Evolutionary conservation across 2,329 filamentous ascomycete species (phyloP).

Genomic region (Sclerotinia minor): DNA sequence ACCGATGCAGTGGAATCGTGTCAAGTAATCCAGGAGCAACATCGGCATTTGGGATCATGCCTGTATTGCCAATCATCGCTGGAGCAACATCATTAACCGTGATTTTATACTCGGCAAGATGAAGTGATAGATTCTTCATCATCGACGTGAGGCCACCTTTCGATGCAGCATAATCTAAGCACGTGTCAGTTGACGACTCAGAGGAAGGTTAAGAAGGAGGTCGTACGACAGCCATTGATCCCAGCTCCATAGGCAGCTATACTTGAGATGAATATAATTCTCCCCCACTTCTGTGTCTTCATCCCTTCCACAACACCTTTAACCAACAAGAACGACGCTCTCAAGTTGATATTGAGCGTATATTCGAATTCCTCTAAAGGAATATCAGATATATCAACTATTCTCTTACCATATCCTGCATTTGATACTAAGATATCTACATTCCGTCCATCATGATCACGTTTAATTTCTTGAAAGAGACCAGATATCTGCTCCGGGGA

Average conservation of each 20-base stretch:
- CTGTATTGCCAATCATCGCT: conserved; percentile 48
- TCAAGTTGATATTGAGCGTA: conserved; percentile 36
- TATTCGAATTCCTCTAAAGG: conserved; percentile 37
- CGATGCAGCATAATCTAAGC: conserved; percentile 38
- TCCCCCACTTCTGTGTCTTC: conserved; percentile 46
- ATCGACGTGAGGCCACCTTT: conserved; percentile 50
- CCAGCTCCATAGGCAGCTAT: conserved; percentile 36
- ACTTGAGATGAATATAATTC: conserved; percentile 35
- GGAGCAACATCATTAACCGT: conserved; percentile 52
- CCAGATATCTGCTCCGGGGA: conserved; percentile 53
- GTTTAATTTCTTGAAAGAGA: conserved; percentile 56
- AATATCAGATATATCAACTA: conserved; percentile 42
- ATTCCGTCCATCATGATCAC: conserved; percentile 51
- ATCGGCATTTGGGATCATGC: conserved; percentile 45
- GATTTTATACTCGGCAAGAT: conserved; percentile 47
- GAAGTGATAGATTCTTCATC: conserved; percentile 48
- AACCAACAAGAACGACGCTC: conserved; percentile 35
- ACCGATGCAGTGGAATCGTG: conserved; percentile 47
- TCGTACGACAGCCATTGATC: conserved; percentile 38
- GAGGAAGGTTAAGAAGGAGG: neutral
- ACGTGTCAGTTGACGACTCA: neutral
- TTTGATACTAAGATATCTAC: conserved; percentile 65
- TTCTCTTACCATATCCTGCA: conserved; percentile 65
- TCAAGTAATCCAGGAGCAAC: conserved; percentile 34
- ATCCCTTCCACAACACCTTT: conserved; percentile 37